Evolutionary conservation across 2,329 filamentous ascomycete species (phyloP), one percentile per base, ranked within the genome.

Genomic region (Alternaria novae-zelandiae): DNA sequence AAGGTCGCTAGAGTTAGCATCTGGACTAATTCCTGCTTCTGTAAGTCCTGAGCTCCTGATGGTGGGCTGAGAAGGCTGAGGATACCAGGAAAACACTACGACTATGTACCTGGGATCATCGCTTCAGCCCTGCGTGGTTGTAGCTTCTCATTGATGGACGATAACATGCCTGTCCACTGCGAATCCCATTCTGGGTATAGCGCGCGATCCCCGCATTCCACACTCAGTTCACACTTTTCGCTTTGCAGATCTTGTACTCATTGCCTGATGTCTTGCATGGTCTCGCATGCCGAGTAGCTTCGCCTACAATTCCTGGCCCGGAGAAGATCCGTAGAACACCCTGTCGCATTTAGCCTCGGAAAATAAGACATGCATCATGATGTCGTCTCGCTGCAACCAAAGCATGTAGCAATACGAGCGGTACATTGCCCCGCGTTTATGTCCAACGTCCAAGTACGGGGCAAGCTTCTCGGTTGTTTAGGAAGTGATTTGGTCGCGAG

Each of bases 291-390:
- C 15, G 46, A 26, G 21, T 54, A 26, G 15, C 36, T 23, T 43
- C 20, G 17, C 32, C 21, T 43, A 32, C 13, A 9, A 10, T 17
- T 43, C n/a, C 17, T 55, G 51, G 45, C 30, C 59, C 36, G 59
- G 36, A 57, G 45, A 57, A 57, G 32, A 50, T 20, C 46, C 59
- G 59, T 10, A 56, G 36, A 46, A 61, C 36, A 61, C 32, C 25
- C 45, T 57, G 46, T 61, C 51, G 59, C 51, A 61, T 61, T 57
- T 57, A 57, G 59, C 59, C 59, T 61, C 59, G 59, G 59, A 43
- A 46, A 23, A 57, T 51, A 23, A 21, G 9, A 30, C 0, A 21
- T 32, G 45, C 46, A 32, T 51, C 36, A n/a, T 32, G 20, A 36
- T 45, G 32, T 12, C 9, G 32, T 36, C 13, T 46, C 23, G 13